Conservation (phyloP, 2,329 filamentous ascomycete species). For the Helicocarpus griseus region DNA sequence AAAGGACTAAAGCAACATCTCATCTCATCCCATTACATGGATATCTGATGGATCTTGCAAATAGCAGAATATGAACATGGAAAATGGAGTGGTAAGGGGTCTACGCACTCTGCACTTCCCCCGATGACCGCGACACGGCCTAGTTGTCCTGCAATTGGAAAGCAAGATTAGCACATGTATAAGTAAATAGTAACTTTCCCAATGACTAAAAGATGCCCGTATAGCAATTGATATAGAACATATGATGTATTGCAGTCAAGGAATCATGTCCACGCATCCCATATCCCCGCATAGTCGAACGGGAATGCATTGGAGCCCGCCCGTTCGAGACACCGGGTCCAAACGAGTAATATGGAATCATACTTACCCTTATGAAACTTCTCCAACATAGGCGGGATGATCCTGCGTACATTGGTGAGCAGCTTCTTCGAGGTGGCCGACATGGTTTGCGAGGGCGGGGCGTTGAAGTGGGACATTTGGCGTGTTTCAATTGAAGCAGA, state of each 20-base stretch:
- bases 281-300: neutral
- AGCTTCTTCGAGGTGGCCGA: slow-evolving; percentile 63
- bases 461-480: neutral
- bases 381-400: slow-evolving; percentile 90
- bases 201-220: neutral
- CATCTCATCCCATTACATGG: neutral
- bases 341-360: neutral
- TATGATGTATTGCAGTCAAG: neutral
- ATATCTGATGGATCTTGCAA: neutral
- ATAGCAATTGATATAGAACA: neutral
- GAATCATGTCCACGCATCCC: no score
- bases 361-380: slow-evolving; percentile 84
- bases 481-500: neutral
- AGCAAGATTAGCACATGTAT: slow-evolving; percentile 8
- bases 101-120: slow-evolving; percentile 65
- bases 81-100: neutral
- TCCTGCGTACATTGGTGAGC: slow-evolving; percentile 70
- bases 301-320: no score
- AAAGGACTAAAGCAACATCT: no score
- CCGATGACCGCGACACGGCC: slow-evolving; percentile 90
- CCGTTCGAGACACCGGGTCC: neutral
- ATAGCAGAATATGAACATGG: neutral
- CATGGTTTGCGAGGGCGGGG: slow-evolving; percentile 34
- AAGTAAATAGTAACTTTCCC: neutral
- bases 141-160: slow-evolving; percentile 62